Conservation (phyloP, 306 rosid species). For the Gillenia trifoliata region DNA sequence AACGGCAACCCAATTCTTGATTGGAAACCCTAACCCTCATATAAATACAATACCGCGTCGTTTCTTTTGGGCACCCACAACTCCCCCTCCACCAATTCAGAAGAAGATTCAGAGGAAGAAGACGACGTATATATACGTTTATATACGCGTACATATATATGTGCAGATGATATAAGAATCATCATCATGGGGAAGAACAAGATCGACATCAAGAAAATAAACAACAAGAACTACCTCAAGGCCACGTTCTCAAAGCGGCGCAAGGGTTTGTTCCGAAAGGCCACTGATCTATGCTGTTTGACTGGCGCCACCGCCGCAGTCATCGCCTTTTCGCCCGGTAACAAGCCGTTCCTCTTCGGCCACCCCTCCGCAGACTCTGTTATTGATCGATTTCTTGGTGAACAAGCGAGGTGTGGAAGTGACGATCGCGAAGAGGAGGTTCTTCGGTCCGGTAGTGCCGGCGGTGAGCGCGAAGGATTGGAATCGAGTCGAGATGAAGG, state of each 20-base stretch:
- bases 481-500: neutral
- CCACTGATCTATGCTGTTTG: neutral
- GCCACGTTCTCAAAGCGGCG: conserved; percentile 10
- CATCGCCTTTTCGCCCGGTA: neutral
- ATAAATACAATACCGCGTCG: neutral
- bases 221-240: conserved; percentile 2
- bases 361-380: neutral
- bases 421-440: neutral
- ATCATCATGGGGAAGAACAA: conserved; percentile 1
- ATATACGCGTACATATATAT: no score
- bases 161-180: no score
- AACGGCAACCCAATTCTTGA: neutral
- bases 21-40: neutral
- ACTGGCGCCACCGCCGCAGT: neutral
- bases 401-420: neutral
- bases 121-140: no score
- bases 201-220: conserved; percentile 6
- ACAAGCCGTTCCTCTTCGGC: neutral
- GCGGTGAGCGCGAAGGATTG: neutral
- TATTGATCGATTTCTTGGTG: neutral
- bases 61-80: neutral
- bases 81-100: neutral
- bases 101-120: neutral
- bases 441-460: neutral
- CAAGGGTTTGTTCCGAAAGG: conserved; percentile 8